These are phyloP conservation scores for Pelargonium citronellum DNA, from an alignment of 441 rosid species.

Conservation along the genomic window DNA sequence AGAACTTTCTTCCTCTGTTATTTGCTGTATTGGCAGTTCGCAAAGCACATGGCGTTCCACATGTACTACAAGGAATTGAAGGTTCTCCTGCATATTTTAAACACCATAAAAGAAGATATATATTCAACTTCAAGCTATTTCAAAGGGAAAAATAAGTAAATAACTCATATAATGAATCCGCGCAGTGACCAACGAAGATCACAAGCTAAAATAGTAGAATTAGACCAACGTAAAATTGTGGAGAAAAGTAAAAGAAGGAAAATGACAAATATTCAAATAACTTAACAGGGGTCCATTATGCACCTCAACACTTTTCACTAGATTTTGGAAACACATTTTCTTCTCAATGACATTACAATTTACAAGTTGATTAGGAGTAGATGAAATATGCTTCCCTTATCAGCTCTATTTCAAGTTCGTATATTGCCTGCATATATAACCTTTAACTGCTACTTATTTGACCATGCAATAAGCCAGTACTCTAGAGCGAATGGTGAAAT, in stretches of 20 bases:
- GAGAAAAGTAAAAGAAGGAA: neutral
- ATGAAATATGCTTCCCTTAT: neutral
- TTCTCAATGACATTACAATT: neutral
- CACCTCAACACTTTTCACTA: neutral
- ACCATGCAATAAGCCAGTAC: neutral
- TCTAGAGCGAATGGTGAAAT: neutral
- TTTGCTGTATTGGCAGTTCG: conserved; percentile 83
- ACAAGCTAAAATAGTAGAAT: neutral
- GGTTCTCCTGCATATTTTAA: conserved; percentile 52
- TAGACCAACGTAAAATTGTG: neutral
- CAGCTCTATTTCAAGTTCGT: neutral
- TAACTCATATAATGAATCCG: neutral
- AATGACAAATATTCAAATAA: neutral
- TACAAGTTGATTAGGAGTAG: neutral
- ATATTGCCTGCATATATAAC: neutral
- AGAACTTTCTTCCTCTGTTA: conserved; percentile 91
- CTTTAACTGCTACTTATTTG: neutral
- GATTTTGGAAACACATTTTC: neutral
- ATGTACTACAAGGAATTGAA: conserved; percentile 55
- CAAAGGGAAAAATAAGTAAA: neutral
- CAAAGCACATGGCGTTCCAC: conserved; percentile 56
- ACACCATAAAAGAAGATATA: conserved; percentile 7
- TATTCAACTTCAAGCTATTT: conserved; percentile 10
- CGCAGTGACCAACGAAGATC: conserved; percentile 5
- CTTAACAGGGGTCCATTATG: neutral